Percentiles rank a stretch among this genome's conserved stretches.
Evolutionary conservation across 805 yeast species (phyloP).

Genomic region (Yamadazyma akitaensis): DNA sequence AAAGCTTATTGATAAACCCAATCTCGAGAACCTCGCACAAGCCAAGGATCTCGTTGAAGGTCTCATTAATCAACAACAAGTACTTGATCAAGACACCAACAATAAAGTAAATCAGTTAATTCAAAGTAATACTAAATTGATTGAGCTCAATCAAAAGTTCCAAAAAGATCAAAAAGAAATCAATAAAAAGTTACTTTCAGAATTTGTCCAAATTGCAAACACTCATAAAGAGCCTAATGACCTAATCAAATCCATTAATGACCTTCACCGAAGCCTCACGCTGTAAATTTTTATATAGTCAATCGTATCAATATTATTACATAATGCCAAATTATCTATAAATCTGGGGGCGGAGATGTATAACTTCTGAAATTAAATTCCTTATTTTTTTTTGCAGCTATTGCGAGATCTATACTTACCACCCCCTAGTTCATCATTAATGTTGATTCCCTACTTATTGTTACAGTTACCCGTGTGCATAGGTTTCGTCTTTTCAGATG

Average conservation of each 20-base stretch:
- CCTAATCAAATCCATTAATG: constrained; percentile 2
- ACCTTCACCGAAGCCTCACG: background rate
- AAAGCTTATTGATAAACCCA: background rate
- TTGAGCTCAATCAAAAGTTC: constrained; percentile 10
- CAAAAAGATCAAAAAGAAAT: constrained; percentile 12
- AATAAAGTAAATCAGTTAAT: background rate
- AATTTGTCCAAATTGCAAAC: constrained; percentile 5
- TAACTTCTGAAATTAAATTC: background rate
- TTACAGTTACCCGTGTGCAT: background rate
- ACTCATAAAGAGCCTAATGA: background rate
- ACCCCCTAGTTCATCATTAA: background rate
- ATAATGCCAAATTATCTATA: background rate
- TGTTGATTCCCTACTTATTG: background rate
- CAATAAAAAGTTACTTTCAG: constrained; percentile 12
- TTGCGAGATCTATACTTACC: background rate
- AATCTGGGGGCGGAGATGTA: background rate
- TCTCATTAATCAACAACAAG: background rate
- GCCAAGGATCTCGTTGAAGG: background rate
- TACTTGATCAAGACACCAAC: background rate
- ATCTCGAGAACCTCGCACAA: background rate
- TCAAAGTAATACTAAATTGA: constrained; percentile 1
- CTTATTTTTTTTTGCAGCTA: background rate
- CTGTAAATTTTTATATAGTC: background rate
- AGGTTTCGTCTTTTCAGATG: background rate
- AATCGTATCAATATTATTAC: background rate